phyloP scores from a whole-genome alignment of 352 stramenopile genomes.

The Aphanomyces invadans region DNA sequence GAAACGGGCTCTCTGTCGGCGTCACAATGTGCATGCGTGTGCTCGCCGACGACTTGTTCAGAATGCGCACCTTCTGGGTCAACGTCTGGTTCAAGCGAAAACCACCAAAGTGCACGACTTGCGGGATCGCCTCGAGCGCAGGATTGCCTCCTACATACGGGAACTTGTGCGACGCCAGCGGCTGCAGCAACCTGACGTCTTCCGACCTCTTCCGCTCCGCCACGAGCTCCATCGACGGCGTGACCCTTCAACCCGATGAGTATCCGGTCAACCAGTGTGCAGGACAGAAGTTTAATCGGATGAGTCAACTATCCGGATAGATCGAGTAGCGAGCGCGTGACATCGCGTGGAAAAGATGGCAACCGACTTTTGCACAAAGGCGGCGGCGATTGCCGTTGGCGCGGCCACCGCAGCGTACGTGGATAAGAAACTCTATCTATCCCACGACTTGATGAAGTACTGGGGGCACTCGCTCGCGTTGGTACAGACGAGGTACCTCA shows the following conservation, averaged over 20 bases:
- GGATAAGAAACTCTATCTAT: constrained; percentile 53
- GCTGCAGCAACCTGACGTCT: constrained; percentile 5
- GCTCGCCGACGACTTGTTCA: constrained; percentile 69
- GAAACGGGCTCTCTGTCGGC: constrained; percentile 42
- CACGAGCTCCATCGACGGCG: constrained; percentile 10
- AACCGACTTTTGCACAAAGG: constrained; percentile 28
- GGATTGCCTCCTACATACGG: constrained; percentile 6
- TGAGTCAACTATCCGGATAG: not conserved
- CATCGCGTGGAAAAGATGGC: too few relatives aligned
- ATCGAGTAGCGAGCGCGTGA: too few relatives aligned
- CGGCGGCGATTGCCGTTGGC: constrained; percentile 37
- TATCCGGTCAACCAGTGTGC: not conserved
- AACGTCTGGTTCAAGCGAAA: constrained; percentile 57
- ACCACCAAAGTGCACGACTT: constrained; percentile 78
- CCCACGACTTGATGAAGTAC: constrained; percentile 44
- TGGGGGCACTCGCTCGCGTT: constrained; percentile 36
- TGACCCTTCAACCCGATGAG: not conserved
- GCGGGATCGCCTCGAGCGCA: constrained; percentile 21
- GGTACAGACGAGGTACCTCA: constrained; percentile 35
- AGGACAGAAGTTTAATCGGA: too few relatives aligned
- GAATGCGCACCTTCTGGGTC: constrained; percentile 57
- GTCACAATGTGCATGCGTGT: constrained; percentile 65
- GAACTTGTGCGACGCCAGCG: constrained; percentile 21
- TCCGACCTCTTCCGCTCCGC: constrained; percentile 4
- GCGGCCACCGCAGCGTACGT: constrained; percentile 39